Conservation (phyloP, 345 rosid genomes). For the Salix suchowensis region DNA sequence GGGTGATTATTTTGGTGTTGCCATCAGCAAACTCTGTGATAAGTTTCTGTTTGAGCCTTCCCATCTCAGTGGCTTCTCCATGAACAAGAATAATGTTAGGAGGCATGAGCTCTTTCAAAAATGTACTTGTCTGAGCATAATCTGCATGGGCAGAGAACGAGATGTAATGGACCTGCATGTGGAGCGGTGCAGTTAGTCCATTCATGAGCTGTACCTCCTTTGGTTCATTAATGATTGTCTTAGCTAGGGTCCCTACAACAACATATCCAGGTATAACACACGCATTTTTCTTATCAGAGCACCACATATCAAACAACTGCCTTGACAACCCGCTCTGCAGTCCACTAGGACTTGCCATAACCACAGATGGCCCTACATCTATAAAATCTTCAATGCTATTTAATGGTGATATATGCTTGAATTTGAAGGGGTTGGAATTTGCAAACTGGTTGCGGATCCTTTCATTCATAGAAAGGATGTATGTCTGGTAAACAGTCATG, state of each 20-base stretch:
- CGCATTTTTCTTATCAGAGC: slow-evolving; percentile 81
- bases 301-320: slow-evolving; percentile 91
- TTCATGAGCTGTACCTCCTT: slow-evolving; percentile 94
- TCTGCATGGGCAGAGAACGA: slow-evolving; percentile 96
- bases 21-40: slow-evolving; percentile 66
- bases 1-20: slow-evolving; percentile 74
- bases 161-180: slow-evolving; percentile 89
- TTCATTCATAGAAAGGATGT: slow-evolving; percentile 91
- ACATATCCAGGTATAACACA: slow-evolving; percentile 85
- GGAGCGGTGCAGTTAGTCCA: slow-evolving; percentile 78
- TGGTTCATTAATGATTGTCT: slow-evolving; percentile 78
- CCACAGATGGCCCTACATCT: slow-evolving; percentile 89
- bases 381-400: slow-evolving; percentile 82
- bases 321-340: slow-evolving; percentile 90
- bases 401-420: slow-evolving; percentile 76
- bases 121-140: slow-evolving; percentile 90
- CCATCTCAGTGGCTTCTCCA: slow-evolving; percentile 92
- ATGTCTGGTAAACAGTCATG: slow-evolving; percentile 94
- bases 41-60: slow-evolving; percentile 87
- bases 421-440: slow-evolving; percentile 81
- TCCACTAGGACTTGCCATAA: slow-evolving; percentile 92
- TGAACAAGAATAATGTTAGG: slow-evolving; percentile 93
- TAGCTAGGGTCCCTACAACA: slow-evolving; percentile 79
- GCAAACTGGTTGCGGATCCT: slow-evolving; percentile 91
- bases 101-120: slow-evolving; percentile 88